These are phyloP conservation scores for Synchytrium microbalum DNA, from an alignment of 371 early-diverging fungal species.

Conservation along the genomic window DNA sequence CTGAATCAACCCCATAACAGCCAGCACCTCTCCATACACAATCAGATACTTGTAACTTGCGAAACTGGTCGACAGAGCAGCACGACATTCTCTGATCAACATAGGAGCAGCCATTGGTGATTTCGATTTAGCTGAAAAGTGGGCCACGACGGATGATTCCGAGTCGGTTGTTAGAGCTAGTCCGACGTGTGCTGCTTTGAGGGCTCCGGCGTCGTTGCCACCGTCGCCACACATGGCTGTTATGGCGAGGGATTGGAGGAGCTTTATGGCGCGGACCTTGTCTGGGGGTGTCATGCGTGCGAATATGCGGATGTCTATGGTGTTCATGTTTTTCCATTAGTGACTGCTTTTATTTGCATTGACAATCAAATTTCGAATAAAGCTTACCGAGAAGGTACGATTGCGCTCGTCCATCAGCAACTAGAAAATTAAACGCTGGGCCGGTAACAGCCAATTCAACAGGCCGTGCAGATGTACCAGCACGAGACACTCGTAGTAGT, in stretches of 20 bases:
- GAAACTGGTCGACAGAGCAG: conserved; percentile 66
- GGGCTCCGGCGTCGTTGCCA: conserved; percentile 91
- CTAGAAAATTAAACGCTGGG: conserved; percentile 44
- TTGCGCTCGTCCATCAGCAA: conserved; percentile 17
- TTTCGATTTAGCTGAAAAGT: conserved; percentile 65
- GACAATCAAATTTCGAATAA: neutral
- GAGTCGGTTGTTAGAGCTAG: conserved; percentile 79
- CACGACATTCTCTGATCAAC: conserved; percentile 62
- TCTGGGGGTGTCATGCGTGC: conserved; percentile 35
- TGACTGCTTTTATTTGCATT: neutral
- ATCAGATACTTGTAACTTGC: conserved; percentile 62
- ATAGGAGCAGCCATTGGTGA: conserved; percentile 64
- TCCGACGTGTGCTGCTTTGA: conserved; percentile 85
- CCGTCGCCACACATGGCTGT: conserved; percentile 94
- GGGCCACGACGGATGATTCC: conserved; percentile 75
- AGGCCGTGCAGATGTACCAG: conserved; percentile 6
- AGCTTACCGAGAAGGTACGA: conserved; percentile 18
- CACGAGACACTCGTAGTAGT: neutral
- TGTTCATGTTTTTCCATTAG: conserved; percentile 13
- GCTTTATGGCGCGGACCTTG: conserved; percentile 48
- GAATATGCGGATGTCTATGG: conserved; percentile 24
- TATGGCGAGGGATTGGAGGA: conserved; percentile 60
- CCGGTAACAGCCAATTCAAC: conserved; percentile 63
- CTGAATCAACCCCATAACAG: conserved; percentile 55
- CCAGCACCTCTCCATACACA: conserved; percentile 63